phyloP scores from a whole-genome alignment of 2,329 filamentous ascomycete genomes.

The Fusarium denticulatum region DNA sequence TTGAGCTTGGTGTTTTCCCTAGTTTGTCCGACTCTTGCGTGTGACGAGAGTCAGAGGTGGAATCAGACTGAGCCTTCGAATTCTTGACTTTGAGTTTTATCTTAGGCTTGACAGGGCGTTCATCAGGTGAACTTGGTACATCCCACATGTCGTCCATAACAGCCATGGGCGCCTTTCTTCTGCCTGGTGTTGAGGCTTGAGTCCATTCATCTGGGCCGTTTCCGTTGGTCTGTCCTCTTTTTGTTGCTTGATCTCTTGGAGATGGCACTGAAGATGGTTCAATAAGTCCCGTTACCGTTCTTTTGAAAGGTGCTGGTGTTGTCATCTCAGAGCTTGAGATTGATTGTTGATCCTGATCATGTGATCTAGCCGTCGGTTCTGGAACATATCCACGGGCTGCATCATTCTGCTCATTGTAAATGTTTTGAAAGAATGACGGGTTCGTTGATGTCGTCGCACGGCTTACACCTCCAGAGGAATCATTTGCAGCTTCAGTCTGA shows the following conservation, averaged over 20 bases:
- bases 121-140: conserved; percentile 56
- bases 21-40: not conserved
- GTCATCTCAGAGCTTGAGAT: conserved; percentile 42
- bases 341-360: conserved; percentile 12
- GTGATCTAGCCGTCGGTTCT: conserved; percentile 10
- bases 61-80: conserved; percentile 1
- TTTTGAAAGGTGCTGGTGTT: conserved; percentile 42
- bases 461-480: conserved; percentile 42
- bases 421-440: conserved; percentile 56
- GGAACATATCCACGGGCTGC: conserved; percentile 40
- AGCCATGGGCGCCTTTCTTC: conserved; percentile 35
- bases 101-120: conserved; percentile 6
- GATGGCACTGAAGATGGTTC: conserved; percentile 43
- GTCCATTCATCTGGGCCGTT: conserved; percentile 43
- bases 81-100: conserved; percentile 32
- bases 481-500: conserved; percentile 11
- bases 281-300: conserved; percentile 40
- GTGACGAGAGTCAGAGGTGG: not conserved
- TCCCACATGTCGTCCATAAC: conserved; percentile 54
- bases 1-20: not conserved
- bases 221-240: conserved; percentile 15
- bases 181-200: conserved; percentile 48
- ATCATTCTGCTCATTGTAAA: conserved; percentile 59
- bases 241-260: conserved; percentile 43
- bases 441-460: conserved; percentile 57